Evolutionary conservation across 225 moss, liverwort and hornwort species (phyloP), one percentile per base, ranked within the genome.

Genomic region (Neckera pumila): DNA sequence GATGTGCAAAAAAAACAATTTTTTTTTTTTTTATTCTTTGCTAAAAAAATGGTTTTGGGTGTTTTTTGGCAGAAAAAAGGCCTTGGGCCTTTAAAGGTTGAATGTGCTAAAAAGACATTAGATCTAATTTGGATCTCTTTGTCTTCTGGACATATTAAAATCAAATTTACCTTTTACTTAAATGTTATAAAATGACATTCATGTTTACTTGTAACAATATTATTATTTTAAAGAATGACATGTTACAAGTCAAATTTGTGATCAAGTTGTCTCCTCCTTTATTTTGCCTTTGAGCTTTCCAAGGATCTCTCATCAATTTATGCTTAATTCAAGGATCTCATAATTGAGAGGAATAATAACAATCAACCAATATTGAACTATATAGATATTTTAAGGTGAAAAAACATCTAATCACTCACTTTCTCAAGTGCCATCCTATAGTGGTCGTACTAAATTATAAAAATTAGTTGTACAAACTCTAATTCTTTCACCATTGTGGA

Each of bases 381-480:
- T 66, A 20, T n/a, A 65, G 34, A 65, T 34, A 18, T 34, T 34
- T 34, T 3, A 67, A 67, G n/a, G n/a, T 43, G 10, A 72, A 17
- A 17, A 0, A 6, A 13, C 8, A 27, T 43, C 14, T 17, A 43
- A 72, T 45, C 47, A 11, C 28, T 74, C 3, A 47, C 3, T 74
- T 74, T 47, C 1, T 17, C 1, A 0, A 74, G 4, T 47, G 11
- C 3, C 6, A 6, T 10, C 2, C 5, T 30, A 17, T 17, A 73
- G 0, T 28, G 0, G 0, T 30, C 17, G 11, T 73, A 73, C 5
- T 3, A 14, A 45, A 73, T 4, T 11, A 3, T 17, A 28, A 42
- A 73, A 45, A 45, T 6, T 30, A 73, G 6, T 17, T 30, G 17
- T 10, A 30, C 17, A 4, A 73, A 14, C 28, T 28, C 2, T 43